Conservation (phyloP, 768 basidiomycete genomes). For the Daedaleopsis nitida region DNA sequence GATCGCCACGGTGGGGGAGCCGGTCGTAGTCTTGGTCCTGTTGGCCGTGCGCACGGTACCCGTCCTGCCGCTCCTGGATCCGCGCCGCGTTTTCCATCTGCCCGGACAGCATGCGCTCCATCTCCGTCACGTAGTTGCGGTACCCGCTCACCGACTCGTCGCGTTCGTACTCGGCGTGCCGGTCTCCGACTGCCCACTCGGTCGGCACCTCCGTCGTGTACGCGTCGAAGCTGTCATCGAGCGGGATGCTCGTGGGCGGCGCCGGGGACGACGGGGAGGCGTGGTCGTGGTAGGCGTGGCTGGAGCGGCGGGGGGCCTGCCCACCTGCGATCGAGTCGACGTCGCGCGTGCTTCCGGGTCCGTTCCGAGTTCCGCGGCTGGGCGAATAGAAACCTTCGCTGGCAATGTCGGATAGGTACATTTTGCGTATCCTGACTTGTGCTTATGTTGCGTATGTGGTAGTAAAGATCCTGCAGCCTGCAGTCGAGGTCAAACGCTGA, state of each 20-base stretch:
- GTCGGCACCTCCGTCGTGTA: constrained; percentile 30
- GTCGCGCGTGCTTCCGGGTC: background rate
- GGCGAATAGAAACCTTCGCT: constrained; percentile 18
- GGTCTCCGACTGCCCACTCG: constrained; percentile 24
- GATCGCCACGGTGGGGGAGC: background rate
- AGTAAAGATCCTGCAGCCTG: too few species aligned
- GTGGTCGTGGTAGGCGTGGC: constrained; percentile 12
- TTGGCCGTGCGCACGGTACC: background rate
- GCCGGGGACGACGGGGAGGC: constrained; percentile 1
- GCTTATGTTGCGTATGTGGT: background rate
- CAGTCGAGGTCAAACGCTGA: background rate
- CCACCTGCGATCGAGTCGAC: background rate
- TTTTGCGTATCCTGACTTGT: constrained; percentile 1
- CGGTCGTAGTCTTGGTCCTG: too few species aligned
- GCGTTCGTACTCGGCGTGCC: constrained; percentile 23
- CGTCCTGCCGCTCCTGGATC: constrained; percentile 12
- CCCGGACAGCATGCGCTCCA: constrained; percentile 31
- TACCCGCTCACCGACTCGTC: constrained; percentile 32
- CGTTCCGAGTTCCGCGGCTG: background rate
- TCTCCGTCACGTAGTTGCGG: constrained; percentile 32
- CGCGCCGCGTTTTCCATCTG: constrained; percentile 21
- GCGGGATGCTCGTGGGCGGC: constrained; percentile 26
- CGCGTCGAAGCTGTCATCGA: constrained; percentile 33
- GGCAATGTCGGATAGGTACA: constrained; percentile 22
- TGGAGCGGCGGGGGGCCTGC: constrained; percentile 4